Evolutionary conservation across 805 yeast genomes (phyloP), one percentile per base, ranked within the genome.

Genomic region (Saccharomycopsis sp.): DNA sequence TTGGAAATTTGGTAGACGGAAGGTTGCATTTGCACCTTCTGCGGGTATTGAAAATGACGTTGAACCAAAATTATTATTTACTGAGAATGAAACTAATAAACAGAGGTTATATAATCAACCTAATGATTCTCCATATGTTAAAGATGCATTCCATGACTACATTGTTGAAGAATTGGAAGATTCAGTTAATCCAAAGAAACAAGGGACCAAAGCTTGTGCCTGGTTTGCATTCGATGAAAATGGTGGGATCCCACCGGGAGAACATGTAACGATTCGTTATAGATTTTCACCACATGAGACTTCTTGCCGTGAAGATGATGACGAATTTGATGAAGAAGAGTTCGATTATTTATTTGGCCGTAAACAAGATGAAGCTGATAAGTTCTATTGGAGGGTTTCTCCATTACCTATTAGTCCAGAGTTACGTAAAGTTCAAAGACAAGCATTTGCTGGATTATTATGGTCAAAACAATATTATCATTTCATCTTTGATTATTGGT

Each of bases 401-500:
- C 96, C 96, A 4, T 63, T 86, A 57, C 96, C 95, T 33, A 73
- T 86, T 46, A 74, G 85, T 21, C 88, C 84, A 49, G 84, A 83
- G 48, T 69, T 88, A 54, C 72, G 95, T 58, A 78, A 74, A 57
- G 80, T 88, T 43, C 96, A 88, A 67, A 75, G 96, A 58, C 97
- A 88, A 66, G 95, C 96, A 1, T 86, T 86, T 65, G 89, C 96
- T 8, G 96, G 97, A 1, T 70, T 89, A 61, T 67, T 89, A 58
- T 88, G 97, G 97, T 80, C 93, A 5, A 88, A 88, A 61, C 96
- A 88, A 63, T 88, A 81, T 61, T 88, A 88, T 59, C 83, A 85
- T 59, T 84, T 88, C 55, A 77, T 88, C 47, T 93, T 83, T 62
- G 79, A 77, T 50, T 83, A 84, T 54, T 88, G 97, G 97, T 75